Conservation (phyloP, 805 yeast genomes). For the Candida pini region DNA sequence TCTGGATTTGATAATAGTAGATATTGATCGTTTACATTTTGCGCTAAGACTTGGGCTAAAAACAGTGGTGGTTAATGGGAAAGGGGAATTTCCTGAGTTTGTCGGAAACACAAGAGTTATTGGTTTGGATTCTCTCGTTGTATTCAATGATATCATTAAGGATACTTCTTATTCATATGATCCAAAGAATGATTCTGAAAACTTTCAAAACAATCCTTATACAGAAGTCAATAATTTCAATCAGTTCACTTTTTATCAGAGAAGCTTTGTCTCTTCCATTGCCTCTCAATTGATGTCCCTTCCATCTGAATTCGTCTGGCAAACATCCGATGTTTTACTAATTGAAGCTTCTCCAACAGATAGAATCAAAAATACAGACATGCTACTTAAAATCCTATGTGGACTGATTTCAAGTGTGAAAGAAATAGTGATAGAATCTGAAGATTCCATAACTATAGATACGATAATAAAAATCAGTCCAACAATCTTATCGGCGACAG, state of each 20-base stretch:
- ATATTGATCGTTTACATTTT: constrained; percentile 4
- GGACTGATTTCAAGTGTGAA: constrained; percentile 33
- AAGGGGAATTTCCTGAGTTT: constrained; percentile 7
- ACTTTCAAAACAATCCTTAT: constrained; percentile 24
- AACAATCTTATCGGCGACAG: constrained; percentile 26
- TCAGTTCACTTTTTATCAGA: constrained; percentile 26
- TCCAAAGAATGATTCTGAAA: constrained; percentile 19
- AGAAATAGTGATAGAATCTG: constrained; percentile 17
- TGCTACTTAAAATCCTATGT: constrained; percentile 34
- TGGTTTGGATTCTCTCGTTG: constrained; percentile 18
- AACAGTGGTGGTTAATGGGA: constrained; percentile 28
- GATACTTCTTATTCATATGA: constrained; percentile 7
- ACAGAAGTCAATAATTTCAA: constrained; percentile 18
- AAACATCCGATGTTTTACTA: constrained; percentile 19
- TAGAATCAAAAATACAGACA: constrained; percentile 15
- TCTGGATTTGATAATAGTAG: constrained; percentile 30
- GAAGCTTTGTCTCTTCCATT: constrained; percentile 31
- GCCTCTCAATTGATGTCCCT: constrained; percentile 31
- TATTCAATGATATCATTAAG: constrained; percentile 6
- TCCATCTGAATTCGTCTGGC: constrained; percentile 25
- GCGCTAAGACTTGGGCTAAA: constrained; percentile 8
- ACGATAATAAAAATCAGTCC: constrained; percentile 17
- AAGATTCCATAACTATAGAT: constrained; percentile 14
- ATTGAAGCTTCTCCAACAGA: constrained; percentile 11
- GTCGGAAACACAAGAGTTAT: constrained; percentile 29